Evolutionary conservation across 192 early-diverging fungal genomes (phyloP), one percentile per base, ranked within the genome.

Genomic region (Gaertneriomyces sp.): DNA sequence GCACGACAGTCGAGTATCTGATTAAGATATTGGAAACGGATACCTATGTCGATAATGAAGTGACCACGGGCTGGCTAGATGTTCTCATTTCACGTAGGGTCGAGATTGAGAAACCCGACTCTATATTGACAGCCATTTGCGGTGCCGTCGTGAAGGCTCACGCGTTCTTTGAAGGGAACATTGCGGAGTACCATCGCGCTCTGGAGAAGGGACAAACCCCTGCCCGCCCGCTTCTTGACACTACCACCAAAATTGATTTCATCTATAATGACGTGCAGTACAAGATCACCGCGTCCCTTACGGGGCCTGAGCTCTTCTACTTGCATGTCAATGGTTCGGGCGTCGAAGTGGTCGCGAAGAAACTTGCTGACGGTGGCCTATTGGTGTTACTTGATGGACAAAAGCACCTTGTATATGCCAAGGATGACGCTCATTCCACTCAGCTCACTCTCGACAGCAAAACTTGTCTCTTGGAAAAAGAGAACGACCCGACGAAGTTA

Each of bases 1-100:
- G 96, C 50, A 98, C 95, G 9, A 97, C 96, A 7, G 92, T 97
- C 46, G 96, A 98, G 81, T 98, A 96, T 63, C 86, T 98, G 39
- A 89, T 96, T 73, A 88, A 90, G 66, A 84, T 98, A 53, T 78
- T 97, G 39, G 96, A 98, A 74, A 91, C 89, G 46, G 80, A 88
- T 10, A 91, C 89, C 67, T 98, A 93, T 62, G 81, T 86, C 55
- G 85, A 90, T 60, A 98, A 98, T 78, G 79, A 81, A 6, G 88
- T 97, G 68, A 95, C 90, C 19, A 99, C 96, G 46, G 89, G 89
- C 42, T 99, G 96, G 95, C 83, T 99, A 41, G 96, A 99, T 71
- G 88, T 80, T 61, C 76, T 98, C 55, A 99, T 99, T 64, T 90
- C 87, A 53, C 75, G 80, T 42, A 91, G 94, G 67, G 68, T 96